phyloP scores from a whole-genome alignment of 1,284 basidiomycete species.

The Ceratobasidium sp. region DNA sequence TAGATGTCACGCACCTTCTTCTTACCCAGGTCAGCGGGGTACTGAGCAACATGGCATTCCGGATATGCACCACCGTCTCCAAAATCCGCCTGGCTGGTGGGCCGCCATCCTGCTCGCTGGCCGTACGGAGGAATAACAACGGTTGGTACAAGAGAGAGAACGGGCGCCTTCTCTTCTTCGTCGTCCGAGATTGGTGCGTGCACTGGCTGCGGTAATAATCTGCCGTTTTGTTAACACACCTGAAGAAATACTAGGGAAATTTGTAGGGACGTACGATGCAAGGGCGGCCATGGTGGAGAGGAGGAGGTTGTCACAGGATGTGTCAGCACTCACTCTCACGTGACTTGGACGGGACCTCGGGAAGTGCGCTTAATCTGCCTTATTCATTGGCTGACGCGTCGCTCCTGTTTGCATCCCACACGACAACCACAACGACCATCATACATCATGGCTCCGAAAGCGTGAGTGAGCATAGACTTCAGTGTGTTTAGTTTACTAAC shows the following conservation, averaged over 20 bases:
- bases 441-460: constrained; percentile 81
- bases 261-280: constrained; percentile 62
- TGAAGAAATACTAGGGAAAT: not conserved
- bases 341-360: constrained; percentile 54
- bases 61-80: constrained; percentile 96
- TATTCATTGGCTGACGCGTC: constrained; percentile 41
- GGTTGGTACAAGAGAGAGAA: constrained; percentile 62
- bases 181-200: constrained; percentile 69
- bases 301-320: constrained; percentile 26
- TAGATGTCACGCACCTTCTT: constrained; percentile 76
- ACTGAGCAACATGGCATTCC: constrained; percentile 97
- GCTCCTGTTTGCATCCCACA: constrained; percentile 42
- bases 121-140: constrained; percentile 81
- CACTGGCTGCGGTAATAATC: constrained; percentile 73
- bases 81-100: constrained; percentile 83
- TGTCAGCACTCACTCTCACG: constrained; percentile 37
- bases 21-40: constrained; percentile 93
- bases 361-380: constrained; percentile 25
- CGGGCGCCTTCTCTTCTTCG: constrained; percentile 60
- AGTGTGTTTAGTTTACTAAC: constrained; percentile 41
- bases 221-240: constrained; percentile 48
- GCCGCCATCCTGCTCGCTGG: constrained; percentile 87
- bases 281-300: constrained; percentile 64
- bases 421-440: constrained; percentile 45
- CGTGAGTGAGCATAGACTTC: constrained; percentile 54